phyloP scores from a whole-genome alignment of 805 yeast species.

The Isabelozyma heimii region DNA sequence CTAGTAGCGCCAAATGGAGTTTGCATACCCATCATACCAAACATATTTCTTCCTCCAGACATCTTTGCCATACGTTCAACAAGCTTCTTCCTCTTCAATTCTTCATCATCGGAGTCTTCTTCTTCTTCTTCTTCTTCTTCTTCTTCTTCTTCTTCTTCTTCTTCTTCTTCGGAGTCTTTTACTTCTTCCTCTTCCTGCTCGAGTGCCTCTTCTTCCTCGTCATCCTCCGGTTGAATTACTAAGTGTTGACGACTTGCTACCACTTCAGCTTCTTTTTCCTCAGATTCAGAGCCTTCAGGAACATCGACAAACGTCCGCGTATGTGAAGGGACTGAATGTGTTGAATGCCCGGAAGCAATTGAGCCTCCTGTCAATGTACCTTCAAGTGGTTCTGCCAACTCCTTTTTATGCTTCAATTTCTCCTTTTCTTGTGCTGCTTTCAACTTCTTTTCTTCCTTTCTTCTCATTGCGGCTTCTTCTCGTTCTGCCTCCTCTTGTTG shows the following conservation, averaged over 20 bases:
- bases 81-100: conserved; percentile 67
- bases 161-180: conserved; percentile 6
- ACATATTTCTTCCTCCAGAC: conserved; percentile 81
- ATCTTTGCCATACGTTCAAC: conserved; percentile 96
- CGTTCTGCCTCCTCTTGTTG: conserved; percentile 78
- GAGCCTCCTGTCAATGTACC: not conserved
- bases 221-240: not conserved
- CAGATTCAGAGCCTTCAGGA: not conserved
- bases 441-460: conserved; percentile 50
- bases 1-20: conserved; percentile 31
- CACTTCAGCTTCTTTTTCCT: not conserved
- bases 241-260: not conserved
- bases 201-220: not conserved
- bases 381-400: conserved; percentile 8
- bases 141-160: conserved; percentile 9
- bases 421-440: conserved; percentile 32
- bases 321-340: not conserved
- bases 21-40: conserved; percentile 66
- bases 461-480: conserved; percentile 57
- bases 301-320: not conserved
- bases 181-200: not conserved
- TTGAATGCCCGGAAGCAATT: not conserved
- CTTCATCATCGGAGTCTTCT: conserved; percentile 72
- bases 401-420: conserved; percentile 14
- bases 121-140: conserved; percentile 48